phyloP scores from a whole-genome alignment of 164 flowering plant genomes.

The Sextonia rubra region DNA sequence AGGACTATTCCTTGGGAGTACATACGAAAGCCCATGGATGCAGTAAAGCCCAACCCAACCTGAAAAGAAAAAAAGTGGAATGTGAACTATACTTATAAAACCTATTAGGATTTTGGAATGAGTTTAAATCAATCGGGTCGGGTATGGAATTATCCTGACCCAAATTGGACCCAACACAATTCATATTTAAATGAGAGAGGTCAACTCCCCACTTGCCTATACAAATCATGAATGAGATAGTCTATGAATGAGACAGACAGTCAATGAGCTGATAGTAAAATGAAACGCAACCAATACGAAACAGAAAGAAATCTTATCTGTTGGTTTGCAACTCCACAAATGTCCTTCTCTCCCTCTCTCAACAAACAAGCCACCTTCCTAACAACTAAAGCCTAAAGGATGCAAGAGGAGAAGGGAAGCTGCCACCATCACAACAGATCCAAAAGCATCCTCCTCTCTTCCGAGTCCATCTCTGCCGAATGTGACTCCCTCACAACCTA shows the following conservation, averaged over 20 bases:
- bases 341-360: neutral
- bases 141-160: no score
- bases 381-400: no score
- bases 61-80: no score
- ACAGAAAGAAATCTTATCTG: neutral
- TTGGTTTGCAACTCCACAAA: neutral
- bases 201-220: neutral
- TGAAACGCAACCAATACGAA: neutral
- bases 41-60: no score
- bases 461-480: constrained; percentile 20
- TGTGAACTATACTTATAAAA: no score
- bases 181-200: neutral
- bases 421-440: neutral
- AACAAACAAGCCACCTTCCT: neutral
- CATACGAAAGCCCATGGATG: no score
- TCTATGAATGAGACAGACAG: neutral
- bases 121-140: no score
- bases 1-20: no score
- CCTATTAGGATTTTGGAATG: no score
- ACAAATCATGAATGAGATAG: neutral
- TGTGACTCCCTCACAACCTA: constrained; percentile 15
- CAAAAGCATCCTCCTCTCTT: constrained; percentile 5
- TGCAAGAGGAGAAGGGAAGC: constrained; percentile 3
- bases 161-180: neutral
- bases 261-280: neutral